phyloP scores from a whole-genome alignment of 106 monocot species.

The Acorus gramineus region DNA sequence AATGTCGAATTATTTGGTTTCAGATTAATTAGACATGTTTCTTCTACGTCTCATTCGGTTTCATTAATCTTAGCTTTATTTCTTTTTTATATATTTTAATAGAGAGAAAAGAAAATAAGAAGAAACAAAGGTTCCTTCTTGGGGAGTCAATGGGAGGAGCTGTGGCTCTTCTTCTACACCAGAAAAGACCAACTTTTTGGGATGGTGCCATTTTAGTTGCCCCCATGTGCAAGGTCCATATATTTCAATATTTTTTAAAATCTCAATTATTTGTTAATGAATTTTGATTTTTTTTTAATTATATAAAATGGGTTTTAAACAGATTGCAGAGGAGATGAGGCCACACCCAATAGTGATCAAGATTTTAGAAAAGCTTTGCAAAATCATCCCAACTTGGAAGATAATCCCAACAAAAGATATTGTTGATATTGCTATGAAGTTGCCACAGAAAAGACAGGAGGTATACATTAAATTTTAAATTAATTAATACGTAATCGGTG shows the following conservation, averaged over 20 bases:
- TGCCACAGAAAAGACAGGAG: conserved; percentile 9
- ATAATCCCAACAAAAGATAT: conserved; percentile 15
- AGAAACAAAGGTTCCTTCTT: conserved; percentile 20
- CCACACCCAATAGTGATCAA: conserved; percentile 12
- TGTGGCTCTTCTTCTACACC: conserved; percentile 32
- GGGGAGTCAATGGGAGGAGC: conserved; percentile 64
- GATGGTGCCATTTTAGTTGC: conserved; percentile 45
- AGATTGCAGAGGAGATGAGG: conserved; percentile 22
- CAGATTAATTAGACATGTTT: too few relatives aligned
- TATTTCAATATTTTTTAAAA: not conserved
- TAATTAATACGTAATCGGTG: too few relatives aligned
- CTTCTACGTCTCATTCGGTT: not conserved
- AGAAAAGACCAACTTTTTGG: conserved; percentile 31
- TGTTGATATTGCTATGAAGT: conserved; percentile 7
- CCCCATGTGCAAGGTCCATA: conserved; percentile 54
- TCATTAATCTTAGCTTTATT: not conserved
- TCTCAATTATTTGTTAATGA: not conserved
- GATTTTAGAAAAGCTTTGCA: not conserved
- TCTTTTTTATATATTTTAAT: not conserved
- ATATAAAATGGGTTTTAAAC: not conserved
- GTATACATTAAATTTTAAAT: not conserved
- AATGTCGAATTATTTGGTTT: not conserved
- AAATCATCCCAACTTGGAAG: conserved; percentile 17
- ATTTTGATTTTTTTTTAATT: not conserved
- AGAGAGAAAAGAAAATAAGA: conserved; percentile 15